These are phyloP conservation scores for Cryptosporidium parvum DNA, from an alignment of 169 alveolate genomes.

Conservation along the genomic window DNA sequence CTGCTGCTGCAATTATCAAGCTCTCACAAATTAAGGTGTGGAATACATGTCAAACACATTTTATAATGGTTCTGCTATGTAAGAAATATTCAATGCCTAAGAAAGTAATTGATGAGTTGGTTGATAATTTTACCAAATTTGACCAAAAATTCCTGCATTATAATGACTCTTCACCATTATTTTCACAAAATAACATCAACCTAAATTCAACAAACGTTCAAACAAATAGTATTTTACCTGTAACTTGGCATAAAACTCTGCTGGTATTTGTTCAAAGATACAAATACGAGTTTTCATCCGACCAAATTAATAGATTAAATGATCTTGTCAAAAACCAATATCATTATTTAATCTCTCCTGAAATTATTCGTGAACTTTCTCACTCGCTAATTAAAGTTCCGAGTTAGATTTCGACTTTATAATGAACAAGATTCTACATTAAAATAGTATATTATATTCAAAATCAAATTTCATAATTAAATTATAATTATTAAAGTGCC, in stretches of 20 bases:
- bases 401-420: background rate
- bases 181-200: conserved; percentile 76
- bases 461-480: background rate
- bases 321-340: conserved; percentile 78
- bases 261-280: conserved; percentile 89
- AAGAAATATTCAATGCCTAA: conserved; percentile 93
- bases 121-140: conserved; percentile 85
- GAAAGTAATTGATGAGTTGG: conserved; percentile 88
- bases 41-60: conserved; percentile 89
- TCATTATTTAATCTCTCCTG: conserved; percentile 84
- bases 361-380: conserved; percentile 78
- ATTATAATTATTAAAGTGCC: background rate
- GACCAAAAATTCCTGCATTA: conserved; percentile 65
- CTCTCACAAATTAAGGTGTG: conserved; percentile 88
- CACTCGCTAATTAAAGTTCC: conserved; percentile 56
- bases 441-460: background rate
- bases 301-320: conserved; percentile 77
- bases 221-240: conserved; percentile 88
- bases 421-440: conserved; percentile 3
- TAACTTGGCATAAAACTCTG: conserved; percentile 94
- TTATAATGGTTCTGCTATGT: conserved; percentile 91
- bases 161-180: conserved; percentile 79
- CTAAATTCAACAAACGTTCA: conserved; percentile 66
- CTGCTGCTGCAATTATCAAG: conserved; percentile 92
- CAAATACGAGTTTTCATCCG: conserved; percentile 79